Base-by-base conservation (phyloP, 2,329 filamentous ascomycete genomes). In the Colletotrichum gigasporum region DNA sequence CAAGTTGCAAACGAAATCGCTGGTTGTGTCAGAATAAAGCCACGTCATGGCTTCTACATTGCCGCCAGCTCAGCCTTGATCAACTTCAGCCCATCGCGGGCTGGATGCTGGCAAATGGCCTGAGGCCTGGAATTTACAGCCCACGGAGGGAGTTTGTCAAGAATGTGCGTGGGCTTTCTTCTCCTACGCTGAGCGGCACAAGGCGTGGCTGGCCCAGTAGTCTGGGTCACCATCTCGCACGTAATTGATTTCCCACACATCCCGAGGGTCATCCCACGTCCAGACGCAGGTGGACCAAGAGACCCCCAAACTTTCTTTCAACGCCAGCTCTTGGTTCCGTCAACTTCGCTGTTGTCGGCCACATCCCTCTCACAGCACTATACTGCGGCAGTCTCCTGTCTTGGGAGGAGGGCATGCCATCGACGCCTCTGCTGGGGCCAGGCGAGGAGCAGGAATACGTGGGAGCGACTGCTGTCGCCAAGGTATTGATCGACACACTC, bases 261-360 rank as follows among this genome's bases (percentile, higher is more conserved):
- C 32, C 24, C 35, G 39, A 39, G 32, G 26, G 57, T 35, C 64
- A 66, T 66, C 61, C 64, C 64, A 53, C 64, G 61, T 53, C 55
- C 42, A 41, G 48, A 64, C 52, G 52, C 34, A 45, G 61, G 60
- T 63, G 59, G 63, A 66, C 58, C 52, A 63, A 42, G 28, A 50
- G 48, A 65, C 60, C 60, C 61, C 50, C 61, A 55, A 66, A 66
- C 61, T 56, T 65, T 66, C 64, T 66, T 61, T 66, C 50, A 34
- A 66, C 54, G 61, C 64, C 64, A 35, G 26, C 9, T 20, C 12
- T 20, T 22, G 22, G 41, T 18, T 35, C 28, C 26, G n/a, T 24
- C 55, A 18, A 37, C 24, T 7, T 37, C 22, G 34, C 18, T 48
- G 18, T 24, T 50, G 16, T 41, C 6, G 26, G 39, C 8, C 16